Evolutionary conservation across 768 basidiomycete species (phyloP).

Genomic region (Artomyces pyxidatus): DNA sequence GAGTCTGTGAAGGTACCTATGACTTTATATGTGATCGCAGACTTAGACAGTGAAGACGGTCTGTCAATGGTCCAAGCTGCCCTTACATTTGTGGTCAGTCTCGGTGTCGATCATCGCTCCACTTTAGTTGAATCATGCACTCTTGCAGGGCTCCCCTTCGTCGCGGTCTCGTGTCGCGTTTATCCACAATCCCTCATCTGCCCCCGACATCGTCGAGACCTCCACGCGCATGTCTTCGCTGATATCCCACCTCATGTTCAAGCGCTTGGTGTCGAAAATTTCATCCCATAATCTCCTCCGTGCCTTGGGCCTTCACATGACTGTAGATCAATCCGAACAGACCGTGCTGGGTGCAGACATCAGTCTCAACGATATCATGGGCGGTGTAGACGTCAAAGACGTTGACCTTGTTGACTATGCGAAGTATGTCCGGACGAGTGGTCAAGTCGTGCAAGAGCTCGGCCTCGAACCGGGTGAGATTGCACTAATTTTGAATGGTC

Average conservation of each 20-base stretch:
- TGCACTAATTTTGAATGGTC: conserved; percentile 73
- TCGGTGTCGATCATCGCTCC: neutral
- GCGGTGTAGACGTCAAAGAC: conserved; percentile 25
- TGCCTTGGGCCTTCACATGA: conserved; percentile 26
- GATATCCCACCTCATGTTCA: conserved; percentile 41
- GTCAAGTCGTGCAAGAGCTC: conserved; percentile 45
- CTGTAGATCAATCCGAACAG: conserved; percentile 27
- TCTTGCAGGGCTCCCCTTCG: conserved; percentile 30
- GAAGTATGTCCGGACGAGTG: conserved; percentile 37
- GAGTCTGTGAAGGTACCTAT: conserved; percentile 27
- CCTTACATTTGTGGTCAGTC: conserved; percentile 53
- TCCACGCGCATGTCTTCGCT: conserved; percentile 33
- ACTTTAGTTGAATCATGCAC: conserved; percentile 2
- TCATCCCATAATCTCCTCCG: conserved; percentile 32
- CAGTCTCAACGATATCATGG: conserved; percentile 26
- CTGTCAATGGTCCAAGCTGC: conserved; percentile 54
- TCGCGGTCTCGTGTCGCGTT: conserved; percentile 60
- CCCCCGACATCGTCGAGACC: conserved; percentile 11
- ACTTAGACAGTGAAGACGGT: conserved; percentile 63
- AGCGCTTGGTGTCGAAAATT: conserved; percentile 30
- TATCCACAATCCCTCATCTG: conserved; percentile 56
- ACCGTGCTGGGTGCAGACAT: conserved; percentile 27
- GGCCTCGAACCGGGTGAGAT: conserved; percentile 52
- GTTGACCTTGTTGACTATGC: conserved; percentile 29
- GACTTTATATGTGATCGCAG: conserved; percentile 62